These are phyloP conservation scores for Trichoderma asperellum DNA, from an alignment of 2,329 filamentous ascomycete genomes.

Conservation along the genomic window DNA sequence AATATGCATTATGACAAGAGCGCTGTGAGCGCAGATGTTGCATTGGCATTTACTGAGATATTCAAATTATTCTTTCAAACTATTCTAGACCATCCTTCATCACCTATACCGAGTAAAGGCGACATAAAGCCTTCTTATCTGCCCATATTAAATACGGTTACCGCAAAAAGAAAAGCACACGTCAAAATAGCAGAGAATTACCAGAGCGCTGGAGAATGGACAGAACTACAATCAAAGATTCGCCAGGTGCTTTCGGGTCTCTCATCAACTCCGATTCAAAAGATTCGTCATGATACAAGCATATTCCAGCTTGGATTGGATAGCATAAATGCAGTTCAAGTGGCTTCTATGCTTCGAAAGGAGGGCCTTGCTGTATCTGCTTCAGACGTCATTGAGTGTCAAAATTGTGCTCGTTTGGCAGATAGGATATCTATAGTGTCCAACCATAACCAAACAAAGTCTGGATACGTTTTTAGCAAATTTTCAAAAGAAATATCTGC, in stretches of 20 bases:
- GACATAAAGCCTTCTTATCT: conserved; percentile 34
- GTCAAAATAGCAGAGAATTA: neutral
- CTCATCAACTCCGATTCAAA: conserved; percentile 53
- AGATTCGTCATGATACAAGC: conserved; percentile 65
- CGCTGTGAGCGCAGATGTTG: conserved; percentile 39
- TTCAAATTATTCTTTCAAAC: conserved; percentile 40
- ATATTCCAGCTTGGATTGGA: conserved; percentile 90
- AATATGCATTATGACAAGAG: conserved; percentile 65
- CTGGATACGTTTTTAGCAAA: conserved; percentile 44
- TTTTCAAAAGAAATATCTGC: conserved; percentile 44
- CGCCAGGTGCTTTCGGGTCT: conserved; percentile 62
- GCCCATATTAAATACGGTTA: conserved; percentile 33
- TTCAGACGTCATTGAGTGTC: conserved; percentile 72
- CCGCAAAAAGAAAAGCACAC: conserved; percentile 34
- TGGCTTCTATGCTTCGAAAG: conserved; percentile 69
- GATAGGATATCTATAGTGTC: conserved; percentile 34
- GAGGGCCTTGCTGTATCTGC: conserved; percentile 63
- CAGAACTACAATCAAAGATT: conserved; percentile 54
- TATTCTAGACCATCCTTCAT: conserved; percentile 38
- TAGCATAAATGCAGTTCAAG: conserved; percentile 83
- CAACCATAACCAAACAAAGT: neutral
- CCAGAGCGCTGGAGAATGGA: conserved; percentile 48
- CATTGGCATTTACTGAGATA: conserved; percentile 37
- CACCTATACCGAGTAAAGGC: conserved; percentile 30
- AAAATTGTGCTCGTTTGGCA: conserved; percentile 50